A percentile compares a stretch with the other conserved stretches of the same genome.
phyloP scores from a whole-genome alignment of 2,329 filamentous ascomycete species.

The Claviceps purpurea region DNA sequence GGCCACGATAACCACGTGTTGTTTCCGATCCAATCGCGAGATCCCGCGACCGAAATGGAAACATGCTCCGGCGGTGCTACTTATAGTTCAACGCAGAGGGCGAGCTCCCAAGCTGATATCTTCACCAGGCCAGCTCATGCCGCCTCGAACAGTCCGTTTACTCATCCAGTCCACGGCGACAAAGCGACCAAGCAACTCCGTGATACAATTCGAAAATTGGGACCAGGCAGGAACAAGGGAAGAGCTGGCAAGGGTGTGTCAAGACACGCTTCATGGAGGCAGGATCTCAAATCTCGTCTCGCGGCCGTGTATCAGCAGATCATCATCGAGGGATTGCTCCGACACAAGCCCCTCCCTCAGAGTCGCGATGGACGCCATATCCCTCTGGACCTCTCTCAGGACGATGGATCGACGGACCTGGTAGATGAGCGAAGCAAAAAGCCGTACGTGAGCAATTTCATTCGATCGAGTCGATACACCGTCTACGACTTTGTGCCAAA shows the following conservation, averaged over 20 bases:
- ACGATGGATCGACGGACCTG: conserved; percentile 19
- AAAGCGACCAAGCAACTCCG: neutral
- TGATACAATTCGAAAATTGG: conserved; percentile 4
- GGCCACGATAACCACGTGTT: conserved; percentile 10
- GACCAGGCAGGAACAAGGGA: conserved; percentile 1
- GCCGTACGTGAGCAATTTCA: conserved; percentile 66
- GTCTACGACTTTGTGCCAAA: conserved; percentile 79
- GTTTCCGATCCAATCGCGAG: conserved; percentile 12
- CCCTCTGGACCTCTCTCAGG: conserved; percentile 42
- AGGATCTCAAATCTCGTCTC: conserved; percentile 15
- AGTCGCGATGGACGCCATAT: conserved; percentile 75
- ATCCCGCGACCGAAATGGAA: conserved; percentile 1
- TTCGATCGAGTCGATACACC: conserved; percentile 80
- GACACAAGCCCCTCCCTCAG: conserved; percentile 60
- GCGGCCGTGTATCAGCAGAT: conserved; percentile 28
- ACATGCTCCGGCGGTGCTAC: neutral
- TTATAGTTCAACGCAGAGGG: too few species aligned
- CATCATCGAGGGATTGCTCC: conserved; percentile 42
- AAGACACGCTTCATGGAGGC: conserved; percentile 15
- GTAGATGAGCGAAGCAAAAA: conserved; percentile 68
- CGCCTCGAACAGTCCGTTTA: neutral
- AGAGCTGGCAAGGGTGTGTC: conserved; percentile 8
- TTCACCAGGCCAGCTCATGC: neutral
- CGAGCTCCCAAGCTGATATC: neutral
- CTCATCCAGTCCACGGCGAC: neutral